Conservation (phyloP, 768 basidiomycete genomes). For the Royoungia palumana region DNA sequence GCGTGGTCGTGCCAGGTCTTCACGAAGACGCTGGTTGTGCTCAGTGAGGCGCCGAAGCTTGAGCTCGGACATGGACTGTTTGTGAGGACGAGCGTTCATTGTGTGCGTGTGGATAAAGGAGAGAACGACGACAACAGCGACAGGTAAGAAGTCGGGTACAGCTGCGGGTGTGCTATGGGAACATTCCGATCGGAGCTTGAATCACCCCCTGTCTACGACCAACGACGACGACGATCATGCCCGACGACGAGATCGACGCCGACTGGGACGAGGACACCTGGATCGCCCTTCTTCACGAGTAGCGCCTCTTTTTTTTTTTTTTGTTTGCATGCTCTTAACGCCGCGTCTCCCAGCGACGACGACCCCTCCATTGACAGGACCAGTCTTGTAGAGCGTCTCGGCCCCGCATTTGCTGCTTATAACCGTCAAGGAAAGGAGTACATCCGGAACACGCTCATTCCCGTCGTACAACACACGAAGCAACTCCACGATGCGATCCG, state of each 20-base stretch:
- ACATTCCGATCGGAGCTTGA: slow-evolving; percentile 20
- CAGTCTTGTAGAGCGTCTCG: slow-evolving; percentile 47
- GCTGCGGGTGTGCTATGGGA: slow-evolving; percentile 12
- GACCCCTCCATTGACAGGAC: slow-evolving; percentile 41
- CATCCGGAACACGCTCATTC: slow-evolving; percentile 33
- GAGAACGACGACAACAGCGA: not conserved
- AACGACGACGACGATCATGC: slow-evolving; percentile 4
- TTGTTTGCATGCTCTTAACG: slow-evolving; percentile 3
- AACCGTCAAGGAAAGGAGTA: slow-evolving; percentile 24
- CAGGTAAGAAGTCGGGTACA: slow-evolving; percentile 8
- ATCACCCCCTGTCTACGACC: slow-evolving; percentile 7
- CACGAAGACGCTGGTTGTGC: slow-evolving; percentile 87
- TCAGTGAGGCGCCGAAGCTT: slow-evolving; percentile 91
- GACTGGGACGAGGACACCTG: slow-evolving; percentile 31
- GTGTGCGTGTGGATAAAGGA: slow-evolving; percentile 12
- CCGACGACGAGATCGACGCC: slow-evolving; percentile 5
- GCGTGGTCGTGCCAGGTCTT: slow-evolving; percentile 87
- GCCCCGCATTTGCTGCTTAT: slow-evolving; percentile 35
- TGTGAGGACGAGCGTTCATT: slow-evolving; percentile 77
- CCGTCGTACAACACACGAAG: slow-evolving; percentile 33
- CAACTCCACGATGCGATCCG: slow-evolving; percentile 36
- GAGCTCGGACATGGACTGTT: slow-evolving; percentile 97
- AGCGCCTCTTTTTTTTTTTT: not conserved
- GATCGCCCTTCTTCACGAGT: slow-evolving; percentile 30
- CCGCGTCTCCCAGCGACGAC: slow-evolving; percentile 33